phyloP scores from a whole-genome alignment of 2,329 filamentous ascomycete species.

The Exserohilum turcica region DNA sequence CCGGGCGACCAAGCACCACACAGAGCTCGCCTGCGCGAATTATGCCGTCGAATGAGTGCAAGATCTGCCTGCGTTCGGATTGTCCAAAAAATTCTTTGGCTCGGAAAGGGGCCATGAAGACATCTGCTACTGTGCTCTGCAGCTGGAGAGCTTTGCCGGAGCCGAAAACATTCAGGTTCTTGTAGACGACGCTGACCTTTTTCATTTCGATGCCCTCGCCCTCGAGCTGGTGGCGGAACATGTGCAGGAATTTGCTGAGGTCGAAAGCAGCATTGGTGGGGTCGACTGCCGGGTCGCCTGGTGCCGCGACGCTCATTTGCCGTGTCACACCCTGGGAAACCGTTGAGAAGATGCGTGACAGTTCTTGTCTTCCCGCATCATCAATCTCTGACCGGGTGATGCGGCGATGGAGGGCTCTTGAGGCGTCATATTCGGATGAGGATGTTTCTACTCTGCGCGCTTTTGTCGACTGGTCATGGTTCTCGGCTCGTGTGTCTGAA shows the following conservation, averaged over 20 bases:
- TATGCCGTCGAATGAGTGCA: constrained; percentile 60
- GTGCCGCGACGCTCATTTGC: constrained; percentile 31
- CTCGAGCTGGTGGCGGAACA: constrained; percentile 57
- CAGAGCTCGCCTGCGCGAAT: constrained; percentile 57
- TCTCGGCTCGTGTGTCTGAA: constrained; percentile 25
- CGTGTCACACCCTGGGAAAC: constrained; percentile 29
- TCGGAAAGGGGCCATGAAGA: constrained; percentile 63
- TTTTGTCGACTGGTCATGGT: constrained; percentile 9
- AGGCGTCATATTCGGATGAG: constrained; percentile 8
- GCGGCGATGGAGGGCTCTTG: constrained; percentile 19
- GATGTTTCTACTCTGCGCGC: constrained; percentile 13
- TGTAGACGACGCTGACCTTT: constrained; percentile 66
- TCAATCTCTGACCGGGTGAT: constrained; percentile 30
- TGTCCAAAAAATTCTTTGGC: constrained; percentile 58
- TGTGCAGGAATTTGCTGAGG: constrained; percentile 58
- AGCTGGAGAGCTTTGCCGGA: constrained; percentile 70
- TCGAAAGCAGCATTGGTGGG: constrained; percentile 59
- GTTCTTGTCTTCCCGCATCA: constrained; percentile 31
- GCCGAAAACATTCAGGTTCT: constrained; percentile 69
- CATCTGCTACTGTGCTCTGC: constrained; percentile 68
- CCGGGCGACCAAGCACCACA: constrained; percentile 55
- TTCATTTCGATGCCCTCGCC: constrained; percentile 61
- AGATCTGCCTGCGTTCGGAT: constrained; percentile 60
- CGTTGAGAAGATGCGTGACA: constrained; percentile 32
- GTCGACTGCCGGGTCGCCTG: constrained; percentile 58